Evolutionary conservation across 2,329 filamentous ascomycete genomes (phyloP), one percentile per base, ranked within the genome.

Genomic region (Pseudogymnoascus sp.): DNA sequence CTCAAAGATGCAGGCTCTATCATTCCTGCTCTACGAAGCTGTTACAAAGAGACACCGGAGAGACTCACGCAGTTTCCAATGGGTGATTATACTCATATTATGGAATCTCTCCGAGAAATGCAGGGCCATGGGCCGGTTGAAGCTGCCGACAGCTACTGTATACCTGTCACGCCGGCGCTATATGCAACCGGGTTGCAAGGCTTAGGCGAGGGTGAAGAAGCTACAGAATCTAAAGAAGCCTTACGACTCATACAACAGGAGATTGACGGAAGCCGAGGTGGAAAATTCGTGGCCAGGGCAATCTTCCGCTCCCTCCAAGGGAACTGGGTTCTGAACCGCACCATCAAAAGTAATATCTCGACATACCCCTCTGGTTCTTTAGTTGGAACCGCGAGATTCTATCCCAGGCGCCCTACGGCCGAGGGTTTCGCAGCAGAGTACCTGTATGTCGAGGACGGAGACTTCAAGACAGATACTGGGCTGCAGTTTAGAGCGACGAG

Each of bases 71-170:
- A 95, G 69, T 95, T 92, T 68, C 91, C 90, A 38, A 93, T 93
- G 87, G 87, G 87, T 8, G 91, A 96, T 73, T 93, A 93, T 72
- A 75, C 85, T 6, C 93, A 86, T 65, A 75, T 93, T 11, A 87
- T 93, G 80, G 86, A 91, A 67, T 84, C 89, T 11, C 85, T 93
- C 64, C 79, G 86, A 11, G 73, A 79, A 1, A 82, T 85, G 0
- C 77, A 91, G 2, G 79, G 77, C 0, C 78, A 91, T 7, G 37
- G 67, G 12, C 76, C 80, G 2, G 70, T 62, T 34, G 21, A 36
- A 25, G 53, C 46, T 18, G 25, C 4, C 23, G 25, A 56, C 12
- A 56, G 46, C 14, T 56, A 56, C 76, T 78, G 37, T 72, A 71
- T 0, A 73, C 80, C 0, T 74, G 78, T 1, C 66, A 73, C 0